Evolutionary conservation across 192 early-diverging fungal genomes (phyloP).

Genomic region (Coemansia sp.): DNA sequence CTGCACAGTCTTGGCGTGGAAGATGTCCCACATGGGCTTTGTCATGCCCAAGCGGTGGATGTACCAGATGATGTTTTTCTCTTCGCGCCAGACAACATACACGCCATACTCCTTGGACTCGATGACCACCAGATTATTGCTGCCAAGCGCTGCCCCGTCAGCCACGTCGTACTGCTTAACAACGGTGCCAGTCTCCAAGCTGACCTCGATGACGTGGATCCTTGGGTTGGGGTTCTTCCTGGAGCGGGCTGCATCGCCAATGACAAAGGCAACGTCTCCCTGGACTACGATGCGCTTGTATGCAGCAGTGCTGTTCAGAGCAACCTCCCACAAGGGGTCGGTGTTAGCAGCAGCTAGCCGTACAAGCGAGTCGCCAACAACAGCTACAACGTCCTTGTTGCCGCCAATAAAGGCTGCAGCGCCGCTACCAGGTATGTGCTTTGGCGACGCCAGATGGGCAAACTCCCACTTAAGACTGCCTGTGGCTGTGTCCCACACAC

Average conservation of each 20-base stretch:
- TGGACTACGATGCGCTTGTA: conserved; percentile 44
- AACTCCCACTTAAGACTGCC: conserved; percentile 21
- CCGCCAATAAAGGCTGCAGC: conserved; percentile 46
- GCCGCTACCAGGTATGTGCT: conserved; percentile 33
- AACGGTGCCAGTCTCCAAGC: conserved; percentile 30
- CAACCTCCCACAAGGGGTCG: conserved; percentile 34
- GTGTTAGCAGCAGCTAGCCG: conserved; percentile 19
- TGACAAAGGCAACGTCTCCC: conserved; percentile 29
- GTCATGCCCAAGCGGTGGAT: conserved; percentile 37
- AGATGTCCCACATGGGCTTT: conserved; percentile 39
- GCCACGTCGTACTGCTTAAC: conserved; percentile 45
- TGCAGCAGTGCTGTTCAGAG: conserved; percentile 31
- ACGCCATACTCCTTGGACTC: conserved; percentile 42
- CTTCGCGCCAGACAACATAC: conserved; percentile 56
- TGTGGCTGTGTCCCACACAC: conserved; percentile 52
- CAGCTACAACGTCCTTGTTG: conserved; percentile 40
- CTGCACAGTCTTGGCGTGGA: conserved; percentile 44
- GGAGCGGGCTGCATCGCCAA: conserved; percentile 34
- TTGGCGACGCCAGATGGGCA: conserved; percentile 23
- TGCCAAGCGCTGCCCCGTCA: conserved; percentile 21
- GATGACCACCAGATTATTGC: conserved; percentile 27
- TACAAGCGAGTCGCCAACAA: conserved; percentile 39
- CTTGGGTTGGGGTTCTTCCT: conserved; percentile 16
- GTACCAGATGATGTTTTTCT: conserved; percentile 48
- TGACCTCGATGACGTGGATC: conserved; percentile 44